Base-by-base conservation (phyloP, 1,139 yeast genomes). In the Geotrichum restrictum region DNA sequence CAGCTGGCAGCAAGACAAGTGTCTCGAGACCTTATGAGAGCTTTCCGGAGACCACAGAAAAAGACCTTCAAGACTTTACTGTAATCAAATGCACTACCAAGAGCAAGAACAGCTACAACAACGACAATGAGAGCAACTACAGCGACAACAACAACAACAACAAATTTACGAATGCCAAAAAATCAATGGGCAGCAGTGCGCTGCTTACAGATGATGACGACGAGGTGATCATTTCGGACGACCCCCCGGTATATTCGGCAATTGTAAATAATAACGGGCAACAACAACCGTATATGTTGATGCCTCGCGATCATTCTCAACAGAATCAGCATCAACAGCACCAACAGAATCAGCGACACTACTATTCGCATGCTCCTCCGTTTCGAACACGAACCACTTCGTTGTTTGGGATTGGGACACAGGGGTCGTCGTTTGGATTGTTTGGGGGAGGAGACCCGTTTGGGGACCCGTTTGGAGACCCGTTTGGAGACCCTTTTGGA, bases 171-270 rank as follows among this genome's bases (percentile, higher is more conserved):
- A 14, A 39, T 19, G 11, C n/a, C 13, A 16, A 18, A n/a, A 27
- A 31, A 14, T 14, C 21, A n/a, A 56, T 62, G 57, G 62, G 64
- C 10, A 56, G 61, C 29, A 51, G 58, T 18, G 56, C 60, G 24
- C 52, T 62, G 31, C 45, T 57, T n/a, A 60, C 55, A 2, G 64
- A 58, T 43, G 60, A 60, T 36, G 60, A 61, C 41, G 27, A 21
- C 24, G 41, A 13, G 24, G 41, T 16, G 27, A 37, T 18, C 16
- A 43, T 34, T 22, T 32, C 33, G 14, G 59, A 57, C 29, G 51
- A 48, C 39, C 56, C 52, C 38, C 48, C 49, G 19, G 10, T 31
- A 13, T 27, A 38, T 13, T 13, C 10, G 41, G 21, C 29, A 43
- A 21, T 34, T 24, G 37, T n/a, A 2, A 18, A 18, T 11, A 11